Base-by-base conservation (phyloP, 441 rosid species). In the Gossypium davidsonii region DNA sequence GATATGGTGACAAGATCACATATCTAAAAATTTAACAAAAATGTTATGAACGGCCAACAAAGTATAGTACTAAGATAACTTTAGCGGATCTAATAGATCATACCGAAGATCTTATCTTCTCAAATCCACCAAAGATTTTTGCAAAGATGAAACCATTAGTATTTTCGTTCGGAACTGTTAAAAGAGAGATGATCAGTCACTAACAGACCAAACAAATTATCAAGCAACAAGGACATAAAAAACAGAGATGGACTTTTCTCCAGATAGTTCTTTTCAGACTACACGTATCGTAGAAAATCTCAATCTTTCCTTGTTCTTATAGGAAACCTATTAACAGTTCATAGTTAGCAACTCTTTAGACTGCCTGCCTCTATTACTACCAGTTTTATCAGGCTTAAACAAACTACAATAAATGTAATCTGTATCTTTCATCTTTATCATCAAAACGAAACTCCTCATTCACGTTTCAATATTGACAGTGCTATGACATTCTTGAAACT, bases 1-100 rank as follows among this genome's bases (percentile, higher is more conserved):
- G 99, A 87, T 88, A 96, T 89, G 86, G 94, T 86, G 87, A 96
- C 98, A 91, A 96, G 98, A 91, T 96, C 99, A 89, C 98, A 94
- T 81, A 96, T 90, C 99, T 96, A 92, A 86, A 91, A 89, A 85
- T 84, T 86, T 83, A 86, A 82, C 84, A 88, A 80, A 79, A 88
- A 78, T 5, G 89, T 90, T 83, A 89, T 75, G 82, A 83, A 79
- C 78, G 79, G 76, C 74, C 82, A 14, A 70, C 48, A 81, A 73
- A 60, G 79, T 72, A 76, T 52, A 60, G 46, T 67, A 21, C 52
- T 74, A 59, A 26, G 26, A 28, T 48, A 62, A 76, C 15, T 71
- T 25, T 46, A 67, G 39, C 15, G 34, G 57, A 73, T 72, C 48
- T 67, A 75, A 71, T 18, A 68, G 82, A 72, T 74, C 96, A 61